Conservation (phyloP, 192 early-diverging fungal genomes). For the Coemansia sp. region DNA sequence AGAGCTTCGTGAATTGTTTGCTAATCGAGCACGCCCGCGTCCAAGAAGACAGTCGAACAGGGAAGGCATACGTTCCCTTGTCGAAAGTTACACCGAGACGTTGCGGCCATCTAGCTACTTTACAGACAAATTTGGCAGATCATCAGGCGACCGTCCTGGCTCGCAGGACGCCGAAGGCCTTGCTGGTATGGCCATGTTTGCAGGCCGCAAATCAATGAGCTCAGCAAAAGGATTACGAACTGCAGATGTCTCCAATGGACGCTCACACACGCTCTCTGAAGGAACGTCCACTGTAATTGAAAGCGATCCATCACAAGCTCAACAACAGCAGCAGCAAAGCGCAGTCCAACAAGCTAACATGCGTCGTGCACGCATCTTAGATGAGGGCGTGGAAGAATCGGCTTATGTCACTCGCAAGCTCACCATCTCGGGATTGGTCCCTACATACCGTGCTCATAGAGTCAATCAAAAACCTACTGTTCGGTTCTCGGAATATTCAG, state of each 20-base stretch:
- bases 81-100: constrained; percentile 26
- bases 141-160: constrained; percentile 5
- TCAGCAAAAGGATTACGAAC: background rate
- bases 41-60: background rate
- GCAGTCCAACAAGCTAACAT: constrained; percentile 6
- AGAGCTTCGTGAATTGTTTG: constrained; percentile 9
- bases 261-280: constrained; percentile 10
- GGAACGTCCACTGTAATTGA: constrained; percentile 32
- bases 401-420: constrained; percentile 32
- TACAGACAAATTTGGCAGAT: background rate
- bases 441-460: constrained; percentile 19
- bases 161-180: constrained; percentile 26
- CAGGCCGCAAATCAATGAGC: constrained; percentile 5
- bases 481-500: constrained; percentile 4
- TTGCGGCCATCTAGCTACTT: constrained; percentile 20
- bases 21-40: constrained; percentile 3
- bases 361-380: constrained; percentile 30
- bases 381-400: constrained; percentile 2
- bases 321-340: constrained; percentile 7
- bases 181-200: background rate
- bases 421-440: constrained; percentile 22
- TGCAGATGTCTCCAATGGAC: background rate
- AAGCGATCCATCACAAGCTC: constrained; percentile 2
- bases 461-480: background rate
- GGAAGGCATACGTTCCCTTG: constrained; percentile 15